Percentiles rank a stretch among this genome's conserved stretches.
Conservation (phyloP, 441 rosid species). For the Euphorbia schlechtendalii region DNA sequence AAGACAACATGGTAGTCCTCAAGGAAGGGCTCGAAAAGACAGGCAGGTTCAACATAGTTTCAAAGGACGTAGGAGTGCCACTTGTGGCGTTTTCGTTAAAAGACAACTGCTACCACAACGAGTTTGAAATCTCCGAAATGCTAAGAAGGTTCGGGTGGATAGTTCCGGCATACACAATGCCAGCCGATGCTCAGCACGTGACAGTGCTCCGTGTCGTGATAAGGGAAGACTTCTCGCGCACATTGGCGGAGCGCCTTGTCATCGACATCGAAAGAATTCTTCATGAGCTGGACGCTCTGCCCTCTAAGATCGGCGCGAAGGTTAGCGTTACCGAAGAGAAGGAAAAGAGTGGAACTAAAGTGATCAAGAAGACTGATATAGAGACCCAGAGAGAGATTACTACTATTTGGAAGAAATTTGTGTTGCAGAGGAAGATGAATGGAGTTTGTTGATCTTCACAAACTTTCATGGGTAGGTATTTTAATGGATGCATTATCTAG, state of each 20-base stretch:
- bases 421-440: constrained; percentile 34
- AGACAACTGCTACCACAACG: constrained; percentile 53
- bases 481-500: too few species aligned
- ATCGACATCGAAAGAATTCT: constrained; percentile 57
- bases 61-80: constrained; percentile 80
- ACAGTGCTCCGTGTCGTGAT: constrained; percentile 80
- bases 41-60: constrained; percentile 58
- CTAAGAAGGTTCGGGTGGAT: constrained; percentile 85
- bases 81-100: constrained; percentile 82
- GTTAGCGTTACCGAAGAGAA: constrained; percentile 6
- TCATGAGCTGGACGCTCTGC: constrained; percentile 56
- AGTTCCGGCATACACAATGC: constrained; percentile 89
- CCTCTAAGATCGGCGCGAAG: constrained; percentile 41
- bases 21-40: constrained; percentile 65
- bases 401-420: constrained; percentile 66
- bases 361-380: constrained; percentile 37
- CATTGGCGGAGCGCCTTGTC: constrained; percentile 75
- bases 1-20: constrained; percentile 51
- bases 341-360: constrained; percentile 15
- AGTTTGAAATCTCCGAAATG: constrained; percentile 67
- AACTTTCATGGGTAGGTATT: too few species aligned
- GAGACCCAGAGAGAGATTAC: constrained; percentile 61
- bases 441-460: constrained; percentile 18
- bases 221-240: constrained; percentile 78
- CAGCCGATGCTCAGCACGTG: constrained; percentile 74